Evolutionary conservation across 208 protist species (phyloP).

Genomic region (Trypanosomatidae sp.): DNA sequence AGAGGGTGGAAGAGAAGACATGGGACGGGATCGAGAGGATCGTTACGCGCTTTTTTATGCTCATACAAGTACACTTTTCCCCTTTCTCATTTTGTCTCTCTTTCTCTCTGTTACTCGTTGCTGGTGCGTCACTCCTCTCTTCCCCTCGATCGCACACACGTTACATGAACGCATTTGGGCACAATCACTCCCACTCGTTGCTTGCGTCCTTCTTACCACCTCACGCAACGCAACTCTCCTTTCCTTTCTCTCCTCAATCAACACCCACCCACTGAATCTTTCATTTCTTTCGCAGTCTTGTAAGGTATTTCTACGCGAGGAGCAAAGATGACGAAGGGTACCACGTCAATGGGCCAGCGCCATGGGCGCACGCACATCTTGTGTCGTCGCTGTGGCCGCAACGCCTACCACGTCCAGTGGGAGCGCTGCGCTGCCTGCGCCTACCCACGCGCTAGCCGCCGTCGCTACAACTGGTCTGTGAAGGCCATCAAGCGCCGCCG

Average conservation of each 20-base stretch:
- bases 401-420: conserved; percentile 98
- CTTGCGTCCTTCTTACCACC: background rate
- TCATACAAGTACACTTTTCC: background rate
- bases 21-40: no score
- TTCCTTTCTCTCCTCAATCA: background rate
- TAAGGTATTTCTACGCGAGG: background rate
- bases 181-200: background rate
- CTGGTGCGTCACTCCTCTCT: background rate
- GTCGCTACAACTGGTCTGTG: conserved; percentile 97
- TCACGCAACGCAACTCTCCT: background rate
- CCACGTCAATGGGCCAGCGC: conserved; percentile 89
- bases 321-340: conserved; percentile 80
- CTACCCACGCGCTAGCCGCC: conserved; percentile 96
- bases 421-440: conserved; percentile 97
- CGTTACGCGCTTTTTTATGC: background rate
- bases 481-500: conserved; percentile 98
- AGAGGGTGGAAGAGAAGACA: background rate
- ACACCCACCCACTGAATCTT: background rate
- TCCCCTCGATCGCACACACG: background rate
- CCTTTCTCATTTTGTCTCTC: background rate
- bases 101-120: conserved; percentile 5
- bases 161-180: conserved; percentile 2
- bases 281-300: conserved; percentile 1
- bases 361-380: conserved; percentile 94
- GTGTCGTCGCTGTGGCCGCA: conserved; percentile 97